Base-by-base conservation (phyloP, 768 basidiomycete species). In the Boletales sp. region DNA sequence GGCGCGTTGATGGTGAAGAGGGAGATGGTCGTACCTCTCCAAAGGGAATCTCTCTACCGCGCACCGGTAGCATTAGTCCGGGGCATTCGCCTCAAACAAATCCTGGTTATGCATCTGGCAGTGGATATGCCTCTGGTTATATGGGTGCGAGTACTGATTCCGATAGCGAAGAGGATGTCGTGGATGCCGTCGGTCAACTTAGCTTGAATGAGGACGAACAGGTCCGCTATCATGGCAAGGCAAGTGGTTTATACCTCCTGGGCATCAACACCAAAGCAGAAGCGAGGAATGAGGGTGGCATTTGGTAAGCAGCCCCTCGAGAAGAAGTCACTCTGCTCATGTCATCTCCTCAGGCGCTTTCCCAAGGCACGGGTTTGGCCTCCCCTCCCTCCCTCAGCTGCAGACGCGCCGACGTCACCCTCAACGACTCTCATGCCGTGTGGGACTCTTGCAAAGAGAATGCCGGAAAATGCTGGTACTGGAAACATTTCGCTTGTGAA, bases 281-380 rank as follows among this genome's bases (percentile, higher is more conserved):
- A 60, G 73, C 76, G 36, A 74, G 86, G 59, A 87, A 84, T 55
- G 84, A 86, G 56, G 86, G 83, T 17, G 89, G 87, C 0, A 85
- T 87, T 47, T 89, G 87, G 86, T 81, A 48, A 50, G 79, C 49
- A n/a, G n/a, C 6, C 36, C 35, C 43, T 27, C 39, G 18, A 52
- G 45, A 21, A 30, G 19, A 30, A 35, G 21, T 43, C 13, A 12
- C 12, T 51, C 52, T 53, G 60, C 3, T 51, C 57, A 27, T 62
- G 55, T 29, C 21, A 8, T 3, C 9, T 4, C 9, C 7, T 6
- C 60, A 90, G 80, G 86, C 82, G 84, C 27, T 94, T 94, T 69
- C 90, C 92, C 0, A 84, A 83, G 56, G 86, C 90, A 3, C 78
- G 91, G n/a, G 87, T 93, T 21, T 94, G 92, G 92, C 92, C 92